Percentiles rank a stretch among this genome's conserved stretches.
Conservation (phyloP, 371 early-diverging fungal species). For the Amoeboaphelidium protococcarum region DNA sequence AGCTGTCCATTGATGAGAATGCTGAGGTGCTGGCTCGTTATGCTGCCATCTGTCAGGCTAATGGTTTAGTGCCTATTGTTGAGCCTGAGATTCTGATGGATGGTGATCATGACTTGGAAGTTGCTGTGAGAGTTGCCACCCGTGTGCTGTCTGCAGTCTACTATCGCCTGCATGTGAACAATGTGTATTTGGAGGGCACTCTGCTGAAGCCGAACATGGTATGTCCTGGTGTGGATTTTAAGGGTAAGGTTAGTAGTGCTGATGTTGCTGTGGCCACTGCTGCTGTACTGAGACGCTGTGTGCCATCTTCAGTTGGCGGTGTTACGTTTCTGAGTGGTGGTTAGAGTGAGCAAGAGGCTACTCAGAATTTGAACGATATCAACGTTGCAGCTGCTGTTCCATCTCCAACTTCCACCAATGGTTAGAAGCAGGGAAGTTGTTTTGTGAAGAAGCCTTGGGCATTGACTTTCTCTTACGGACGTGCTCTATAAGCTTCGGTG, state of each 20-base stretch:
- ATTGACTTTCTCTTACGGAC: constrained; percentile 34
- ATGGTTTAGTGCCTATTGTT: constrained; percentile 33
- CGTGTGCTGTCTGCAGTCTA: constrained; percentile 23
- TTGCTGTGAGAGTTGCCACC: constrained; percentile 17
- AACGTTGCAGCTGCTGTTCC: not conserved
- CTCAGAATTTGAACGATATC: constrained; percentile 21
- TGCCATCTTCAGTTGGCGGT: constrained; percentile 30
- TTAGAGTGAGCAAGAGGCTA: constrained; percentile 28
- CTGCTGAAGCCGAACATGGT: constrained; percentile 37
- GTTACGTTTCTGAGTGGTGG: constrained; percentile 41
- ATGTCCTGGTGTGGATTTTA: constrained; percentile 21
- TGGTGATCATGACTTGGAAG: constrained; percentile 25
- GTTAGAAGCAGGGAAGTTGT: too few species aligned
- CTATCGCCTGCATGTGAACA: constrained; percentile 18
- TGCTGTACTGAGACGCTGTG: constrained; percentile 21
- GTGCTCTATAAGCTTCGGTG: constrained; percentile 31
- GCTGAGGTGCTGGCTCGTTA: constrained; percentile 32
- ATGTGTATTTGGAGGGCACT: constrained; percentile 29
- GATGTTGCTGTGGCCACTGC: constrained; percentile 25
- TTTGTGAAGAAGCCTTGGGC: constrained; percentile 28
- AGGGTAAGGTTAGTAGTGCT: constrained; percentile 15
- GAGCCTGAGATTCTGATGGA: constrained; percentile 42
- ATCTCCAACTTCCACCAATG: too few species aligned
- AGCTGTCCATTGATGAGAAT: constrained; percentile 25
- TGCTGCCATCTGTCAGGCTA: constrained; percentile 28